Evolutionary conservation across 2,329 filamentous ascomycete species (phyloP), one percentile per base, ranked within the genome.

Genomic region (Alternaria burnsii): DNA sequence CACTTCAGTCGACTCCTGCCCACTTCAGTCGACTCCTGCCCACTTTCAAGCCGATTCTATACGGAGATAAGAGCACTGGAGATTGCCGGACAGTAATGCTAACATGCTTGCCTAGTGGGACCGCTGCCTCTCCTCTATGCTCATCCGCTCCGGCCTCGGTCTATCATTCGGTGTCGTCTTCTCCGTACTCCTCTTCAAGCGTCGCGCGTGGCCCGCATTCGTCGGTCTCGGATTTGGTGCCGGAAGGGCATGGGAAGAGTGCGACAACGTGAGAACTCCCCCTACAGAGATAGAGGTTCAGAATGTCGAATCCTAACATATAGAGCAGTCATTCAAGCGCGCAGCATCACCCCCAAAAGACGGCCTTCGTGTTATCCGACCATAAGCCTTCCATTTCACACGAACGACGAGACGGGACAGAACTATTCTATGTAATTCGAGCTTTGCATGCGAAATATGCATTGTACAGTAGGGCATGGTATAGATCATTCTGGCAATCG

Each of bases 101-200:
- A 63, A 79, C 69, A 65, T 30, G 44, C 30, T 57, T 34, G 47
- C 65, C n/a, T 57, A 99, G 95, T 99, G 95, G 95, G 95, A 99
- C 81, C 94, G 92, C 84, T 97, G 95, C 83, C 89, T 99, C 73
- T 98, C 95, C 73, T 97, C 96, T 78, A 88, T 97, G 81, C 88
- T 99, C 79, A 96, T 99, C 86, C 94, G 96, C 82, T 98, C 94
- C 69, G 90, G 92, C 58, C 91, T 99, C 81, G 95, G 95, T 76
- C 91, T 98, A 79, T 93, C 91, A 72, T 99, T 99, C 83, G 95
- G 95, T 79, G 91, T 99, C 80, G 92, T 99, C 82, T 98, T 99
- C 86, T 98, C 95, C 63, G 94, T 99, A 63, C 91, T 99, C 60
- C 84, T 99, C 57, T 99, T 99, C 88, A 97, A 97, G 87, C 91